phyloP scores from a whole-genome alignment of 139 green algal genomes.

The Ulvella scutata region DNA sequence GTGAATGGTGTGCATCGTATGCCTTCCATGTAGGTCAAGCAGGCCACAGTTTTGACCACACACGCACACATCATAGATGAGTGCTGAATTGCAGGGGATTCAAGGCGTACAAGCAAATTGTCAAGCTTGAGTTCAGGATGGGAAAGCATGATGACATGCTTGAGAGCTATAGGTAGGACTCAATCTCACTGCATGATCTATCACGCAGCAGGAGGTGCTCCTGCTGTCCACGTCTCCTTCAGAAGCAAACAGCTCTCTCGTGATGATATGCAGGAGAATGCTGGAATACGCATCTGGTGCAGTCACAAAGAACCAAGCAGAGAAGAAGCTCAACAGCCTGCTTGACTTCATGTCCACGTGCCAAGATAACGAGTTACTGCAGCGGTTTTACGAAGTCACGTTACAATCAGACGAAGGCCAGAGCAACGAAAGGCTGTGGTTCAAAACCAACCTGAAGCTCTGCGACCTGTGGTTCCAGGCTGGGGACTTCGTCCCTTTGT shows the following conservation, averaged over 20 bases:
- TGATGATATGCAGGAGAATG: constrained; percentile 55
- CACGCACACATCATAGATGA: background rate
- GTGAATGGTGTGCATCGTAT: constrained; percentile 72
- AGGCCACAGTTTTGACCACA: background rate
- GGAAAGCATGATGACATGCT: constrained; percentile 67
- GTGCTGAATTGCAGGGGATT: constrained; percentile 68
- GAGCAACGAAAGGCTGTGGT: constrained; percentile 96
- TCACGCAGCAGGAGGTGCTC: background rate
- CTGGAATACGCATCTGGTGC: constrained; percentile 63
- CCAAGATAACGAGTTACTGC: constrained; percentile 10
- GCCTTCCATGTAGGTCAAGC: background rate
- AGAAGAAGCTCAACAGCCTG: constrained; percentile 98
- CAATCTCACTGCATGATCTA: too few relatives aligned
- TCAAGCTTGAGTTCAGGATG: constrained; percentile 84
- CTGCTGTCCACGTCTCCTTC: constrained; percentile 2
- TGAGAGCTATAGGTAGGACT: constrained; percentile 62
- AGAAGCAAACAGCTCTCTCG: too few relatives aligned
- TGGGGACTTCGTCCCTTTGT: constrained; percentile 53
- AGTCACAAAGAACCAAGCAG: constrained; percentile 86
- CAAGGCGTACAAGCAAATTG: constrained; percentile 95
- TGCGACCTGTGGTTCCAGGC: constrained; percentile 76
- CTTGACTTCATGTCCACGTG: constrained; percentile 71
- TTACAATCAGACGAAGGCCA: constrained; percentile 65
- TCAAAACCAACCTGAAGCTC: constrained; percentile 98
- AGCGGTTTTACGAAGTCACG: constrained; percentile 92